Conservation (phyloP, 805 yeast species). For the Sugiyamaella americana region DNA sequence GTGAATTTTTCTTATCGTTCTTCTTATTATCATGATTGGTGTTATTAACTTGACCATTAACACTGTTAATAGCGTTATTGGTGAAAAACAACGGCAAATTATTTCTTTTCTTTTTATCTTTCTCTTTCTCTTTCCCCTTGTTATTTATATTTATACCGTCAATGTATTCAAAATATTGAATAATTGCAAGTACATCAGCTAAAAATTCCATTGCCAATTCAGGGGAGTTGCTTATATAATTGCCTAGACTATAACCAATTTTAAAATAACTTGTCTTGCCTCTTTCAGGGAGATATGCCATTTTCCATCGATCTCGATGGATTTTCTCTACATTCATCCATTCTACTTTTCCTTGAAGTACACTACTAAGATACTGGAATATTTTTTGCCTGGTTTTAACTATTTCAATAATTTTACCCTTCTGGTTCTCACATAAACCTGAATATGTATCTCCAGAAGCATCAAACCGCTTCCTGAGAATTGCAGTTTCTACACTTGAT, state of each 20-base stretch:
- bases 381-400: background rate
- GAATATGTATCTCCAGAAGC: too few species aligned
- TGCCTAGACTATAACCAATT: constrained; percentile 1
- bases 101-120: too few species aligned
- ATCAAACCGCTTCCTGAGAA: too few species aligned
- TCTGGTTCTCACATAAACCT: too few species aligned
- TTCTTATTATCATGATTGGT: too few species aligned
- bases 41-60: too few species aligned
- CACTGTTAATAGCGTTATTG: too few species aligned
- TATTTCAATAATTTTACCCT: background rate
- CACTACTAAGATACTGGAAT: constrained; percentile 1
- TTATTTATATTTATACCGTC: too few species aligned
- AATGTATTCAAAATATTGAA: background rate
- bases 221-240: background rate
- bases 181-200: background rate
- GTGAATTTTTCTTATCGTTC: too few species aligned
- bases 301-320: constrained; percentile 1
- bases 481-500: too few species aligned
- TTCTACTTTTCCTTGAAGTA: constrained; percentile 2
- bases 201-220: background rate
- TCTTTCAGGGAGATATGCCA: constrained; percentile 3
- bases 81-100: too few species aligned
- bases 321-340: constrained; percentile 4
- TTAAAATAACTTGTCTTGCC: constrained; percentile 1
- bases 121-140: too few species aligned